Base-by-base conservation (phyloP, 306 rosid species). In the Lotus japonicus region DNA sequence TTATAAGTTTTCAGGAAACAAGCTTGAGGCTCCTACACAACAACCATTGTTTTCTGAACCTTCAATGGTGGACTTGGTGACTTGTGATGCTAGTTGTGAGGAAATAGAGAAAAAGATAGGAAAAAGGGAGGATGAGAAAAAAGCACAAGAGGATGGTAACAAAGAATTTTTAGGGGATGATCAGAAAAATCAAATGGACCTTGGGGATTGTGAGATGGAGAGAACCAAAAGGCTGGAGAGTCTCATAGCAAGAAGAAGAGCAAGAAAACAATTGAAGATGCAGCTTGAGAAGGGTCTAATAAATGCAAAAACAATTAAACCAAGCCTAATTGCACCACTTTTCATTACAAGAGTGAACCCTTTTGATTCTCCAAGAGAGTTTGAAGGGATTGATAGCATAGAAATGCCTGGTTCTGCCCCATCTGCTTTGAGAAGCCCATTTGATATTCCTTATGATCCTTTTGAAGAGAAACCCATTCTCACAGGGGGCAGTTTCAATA, bases 341-440 rank as follows among this genome's bases (percentile, higher is more conserved):
- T 38, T 71, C 12, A 9, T 86, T 26, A 42, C 85, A n/a, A 88
- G 63, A 77, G 46, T 13, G 46, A 71, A 50, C 43, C 81, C 79
- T 11, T 51, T 70, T 11, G 79, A 49, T 73, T 64, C 71, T 64
- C 63, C 71, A 48, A 60, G 6, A 35, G 31, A 39, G 11, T 57
- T 78, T 28, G 89, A 79, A 13, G 41, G 14, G 15, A 14, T 77
- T 28, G 82, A 79, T 41, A 80, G 70, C 19, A 31, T 81, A 23
- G 76, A 82, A 42, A 72, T 78, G 53, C 97, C 99, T 42, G 91
- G 96, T 74, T 90, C 99, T 60, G 99, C 99, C 2, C 97, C 97
- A 56, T 77, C 97, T 9, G 44, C 74, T 8, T 50, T 86, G 71
- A 75, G 88, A 71, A 88, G 92, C 72, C 96, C 97, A 13, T 94